Evolutionary conservation across 306 rosid species (phyloP), one percentile per base, ranked within the genome.

Genomic region (Abrus pulchellus): DNA sequence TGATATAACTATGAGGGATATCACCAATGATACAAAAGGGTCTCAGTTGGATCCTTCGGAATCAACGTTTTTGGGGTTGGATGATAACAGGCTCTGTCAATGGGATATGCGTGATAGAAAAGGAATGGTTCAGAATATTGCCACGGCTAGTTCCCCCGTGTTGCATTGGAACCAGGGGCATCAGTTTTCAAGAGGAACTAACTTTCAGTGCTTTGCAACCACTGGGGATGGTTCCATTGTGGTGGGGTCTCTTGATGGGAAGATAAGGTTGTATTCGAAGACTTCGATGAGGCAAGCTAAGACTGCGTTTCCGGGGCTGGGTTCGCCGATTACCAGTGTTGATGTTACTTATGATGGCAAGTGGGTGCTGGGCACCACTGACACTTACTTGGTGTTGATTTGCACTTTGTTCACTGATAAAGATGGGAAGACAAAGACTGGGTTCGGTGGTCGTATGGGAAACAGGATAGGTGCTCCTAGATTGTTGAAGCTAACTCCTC

Each of bases 271-370:
- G 87, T 94, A 94, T 73, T 92, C 98, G 0, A 94, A 88, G 83
- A 87, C 93, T 0, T 92, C 97, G 1, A 92, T 94, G 97, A 89
- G 98, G 86, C 87, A 78, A 79, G 98, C 98, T 12, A 94, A 92
- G 91, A 94, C 97, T 8, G 97, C 97, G 28, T 94, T 94, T 77
- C 98, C 97, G 0, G 97, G 98, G 76, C 91, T 94, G 1, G 97
- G 94, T 41, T 83, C 97, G 1, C 94, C 97, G 0, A 87, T 94
- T 80, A 92, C 94, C 7, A 86, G 86, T 20, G 97, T 94, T 5
- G 97, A 94, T 89, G 98, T 94, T 28, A 94, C 98, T 44, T 92
- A 75, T 59, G 98, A 94, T 79, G 98, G 97, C 50, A 94, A 92
- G 84, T 94, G 97, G 97, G 82, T 94, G 68, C 83, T 94, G 62